phyloP scores from a whole-genome alignment of 1,284 basidiomycete species.

The Malassezia globosa region DNA sequence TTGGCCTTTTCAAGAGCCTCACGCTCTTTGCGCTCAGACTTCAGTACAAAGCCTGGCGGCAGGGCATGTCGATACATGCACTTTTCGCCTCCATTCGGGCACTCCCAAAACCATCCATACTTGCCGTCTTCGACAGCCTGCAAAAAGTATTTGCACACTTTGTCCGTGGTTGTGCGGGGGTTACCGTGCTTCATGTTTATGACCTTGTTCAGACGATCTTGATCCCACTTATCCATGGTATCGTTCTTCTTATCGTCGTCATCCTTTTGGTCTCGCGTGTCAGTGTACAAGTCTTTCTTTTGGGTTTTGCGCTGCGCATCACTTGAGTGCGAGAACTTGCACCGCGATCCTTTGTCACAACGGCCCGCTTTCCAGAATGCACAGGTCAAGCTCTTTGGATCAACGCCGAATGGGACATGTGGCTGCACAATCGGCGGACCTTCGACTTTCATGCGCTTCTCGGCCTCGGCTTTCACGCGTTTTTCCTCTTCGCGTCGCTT shows the following conservation, averaged over 20 bases:
- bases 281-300: conserved; percentile 92
- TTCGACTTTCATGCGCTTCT: conserved; percentile 52
- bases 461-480: conserved; percentile 73
- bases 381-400: conserved; percentile 39
- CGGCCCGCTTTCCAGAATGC: conserved; percentile 31
- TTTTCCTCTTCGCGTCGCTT: conserved; percentile 71
- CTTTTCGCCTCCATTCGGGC: conserved; percentile 53
- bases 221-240: conserved; percentile 97
- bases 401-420: conserved; percentile 83
- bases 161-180: conserved; percentile 77
- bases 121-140: conserved; percentile 89
- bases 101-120: conserved; percentile 78
- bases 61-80: conserved; percentile 93
- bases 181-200: conserved; percentile 80
- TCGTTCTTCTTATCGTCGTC: conserved; percentile 56
- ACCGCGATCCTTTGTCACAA: conserved; percentile 53
- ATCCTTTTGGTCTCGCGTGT: conserved; percentile 57
- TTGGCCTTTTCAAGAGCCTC: conserved; percentile 65
- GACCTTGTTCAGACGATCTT: conserved; percentile 76
- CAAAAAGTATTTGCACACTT: conserved; percentile 94
- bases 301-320: conserved; percentile 81
- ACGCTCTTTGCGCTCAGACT: conserved; percentile 60
- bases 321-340: conserved; percentile 76
- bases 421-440: conserved; percentile 48
- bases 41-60: conserved; percentile 73